phyloP scores from a whole-genome alignment of 2,329 filamentous ascomycete species.

The Monilinia aucupariae region DNA sequence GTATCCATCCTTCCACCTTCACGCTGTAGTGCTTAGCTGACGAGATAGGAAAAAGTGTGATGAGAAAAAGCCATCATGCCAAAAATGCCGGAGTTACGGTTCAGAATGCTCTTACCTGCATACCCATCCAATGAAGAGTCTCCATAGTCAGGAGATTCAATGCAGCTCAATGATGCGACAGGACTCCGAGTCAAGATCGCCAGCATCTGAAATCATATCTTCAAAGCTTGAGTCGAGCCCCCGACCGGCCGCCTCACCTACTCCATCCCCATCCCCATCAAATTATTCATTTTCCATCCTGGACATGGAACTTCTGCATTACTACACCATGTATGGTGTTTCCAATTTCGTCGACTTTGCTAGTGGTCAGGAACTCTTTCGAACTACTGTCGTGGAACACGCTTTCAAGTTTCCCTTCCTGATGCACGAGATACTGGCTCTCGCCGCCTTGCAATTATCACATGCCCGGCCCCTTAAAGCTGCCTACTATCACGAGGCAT shows the following conservation, averaged over 20 bases:
- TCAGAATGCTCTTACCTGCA: conserved; percentile 31
- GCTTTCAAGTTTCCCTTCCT: conserved; percentile 34
- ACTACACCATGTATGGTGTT: conserved; percentile 39
- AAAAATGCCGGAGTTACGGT: conserved; percentile 28
- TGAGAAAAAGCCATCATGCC: conserved; percentile 31
- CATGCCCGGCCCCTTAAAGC: conserved; percentile 26
- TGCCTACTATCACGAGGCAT: conserved; percentile 29
- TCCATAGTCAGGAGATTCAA: conserved; percentile 8
- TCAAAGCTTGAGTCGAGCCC: conserved; percentile 10
- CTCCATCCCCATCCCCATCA: neutral
- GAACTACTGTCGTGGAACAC: conserved; percentile 27
- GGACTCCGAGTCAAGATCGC: conserved; percentile 14
- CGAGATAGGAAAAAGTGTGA: conserved; percentile 26
- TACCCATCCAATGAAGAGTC: conserved; percentile 27
- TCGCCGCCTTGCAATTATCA: conserved; percentile 37
- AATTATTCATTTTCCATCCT: conserved; percentile 29
- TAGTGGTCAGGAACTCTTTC: conserved; percentile 21
- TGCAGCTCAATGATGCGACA: neutral
- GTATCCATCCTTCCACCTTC: neutral
- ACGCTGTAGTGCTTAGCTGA: neutral
- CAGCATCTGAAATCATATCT: conserved; percentile 11
- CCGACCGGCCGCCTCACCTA: conserved; percentile 3
- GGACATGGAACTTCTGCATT: conserved; percentile 42
- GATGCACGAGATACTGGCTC: conserved; percentile 37
- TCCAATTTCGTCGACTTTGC: conserved; percentile 24